Base-by-base conservation (phyloP, 2,329 filamentous ascomycete species). In the Phialophora tarda region DNA sequence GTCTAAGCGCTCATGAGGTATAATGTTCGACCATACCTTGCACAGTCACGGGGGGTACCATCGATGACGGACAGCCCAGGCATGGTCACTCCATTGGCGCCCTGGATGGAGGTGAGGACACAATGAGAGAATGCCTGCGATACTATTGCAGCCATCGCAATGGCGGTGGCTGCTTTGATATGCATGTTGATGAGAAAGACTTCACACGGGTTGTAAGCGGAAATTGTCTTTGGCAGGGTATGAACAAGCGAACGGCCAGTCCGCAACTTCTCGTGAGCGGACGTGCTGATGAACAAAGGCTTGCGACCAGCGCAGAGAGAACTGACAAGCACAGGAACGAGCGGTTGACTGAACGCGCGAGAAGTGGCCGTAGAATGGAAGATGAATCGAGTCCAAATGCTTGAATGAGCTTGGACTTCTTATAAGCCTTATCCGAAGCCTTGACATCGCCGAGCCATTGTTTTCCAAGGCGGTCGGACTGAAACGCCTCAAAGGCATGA, bases 41-140 rank as follows among this genome's bases (percentile, higher is more conserved):
- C 81, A 77, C 88, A 90, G 78, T 90, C 87, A 74, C 88, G 87
- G 59, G 88, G 88, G 68, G 88, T 90, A 73, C 87, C 88, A 68
- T 90, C 88, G 50, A 61, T 61, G 24, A 61, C 58, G 17, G 26
- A 41, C 58, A 61, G 83, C 75, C 84, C 86, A 38, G 86, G 85
- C 86, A 89, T 88, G 69, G 75, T 81, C 51, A 89, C 86, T 69
- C 84, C 83, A 73, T 89, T 89, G 71, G 86, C 85, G 62, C 87
- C 87, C 71, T 82, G 76, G 68, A 88, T 80, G 50, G 81, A 76
- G 71, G 83, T 82, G 72, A 88, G 79, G 63, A 88, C 79, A 76
- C 86, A 86, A 77, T 89, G 86, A 62, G 84, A 85, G 56, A 83
- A 82, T 71, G 82, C 81, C 70, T 82, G 77, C 71, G 80, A 78